phyloP scores from a whole-genome alignment of 768 basidiomycete genomes.

The Kwoniella dejecticola region DNA sequence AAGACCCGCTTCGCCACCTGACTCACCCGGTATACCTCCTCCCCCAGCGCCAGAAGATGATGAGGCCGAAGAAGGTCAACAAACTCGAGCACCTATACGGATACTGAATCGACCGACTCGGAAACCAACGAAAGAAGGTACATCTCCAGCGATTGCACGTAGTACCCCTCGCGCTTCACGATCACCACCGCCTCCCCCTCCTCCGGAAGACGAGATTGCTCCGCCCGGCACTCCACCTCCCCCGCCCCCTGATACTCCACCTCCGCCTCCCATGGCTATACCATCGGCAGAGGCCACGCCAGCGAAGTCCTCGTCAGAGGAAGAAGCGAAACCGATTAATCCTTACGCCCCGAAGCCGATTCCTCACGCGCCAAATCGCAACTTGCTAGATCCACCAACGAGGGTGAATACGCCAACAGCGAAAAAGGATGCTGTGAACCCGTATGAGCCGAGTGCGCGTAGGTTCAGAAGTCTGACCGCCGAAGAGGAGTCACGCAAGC shows the following conservation, averaged over 20 bases:
- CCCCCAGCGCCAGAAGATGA: not conserved
- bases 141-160: not conserved
- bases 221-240: conserved; percentile 14
- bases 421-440: not conserved
- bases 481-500: conserved; percentile 36
- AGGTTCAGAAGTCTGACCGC: conserved; percentile 13
- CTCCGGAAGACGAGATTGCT: not conserved
- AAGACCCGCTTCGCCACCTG: too few relatives aligned
- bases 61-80: not conserved
- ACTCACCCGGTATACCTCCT: too few relatives aligned
- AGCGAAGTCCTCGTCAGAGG: not conserved
- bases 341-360: conserved; percentile 59
- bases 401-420: conserved; percentile 58
- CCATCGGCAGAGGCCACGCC: not conserved
- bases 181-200: conserved; percentile 20
- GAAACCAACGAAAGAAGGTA: not conserved
- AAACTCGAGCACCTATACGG: conserved; percentile 12
- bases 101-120: conserved; percentile 18
- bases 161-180: not conserved
- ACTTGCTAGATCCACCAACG: conserved; percentile 65
- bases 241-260: conserved; percentile 18
- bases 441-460: not conserved
- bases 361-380: conserved; percentile 69
- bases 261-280: conserved; percentile 21
- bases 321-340: conserved; percentile 23